Conservation (phyloP, 2,329 filamentous ascomycete genomes). For the Epichloe gansuensis region DNA sequence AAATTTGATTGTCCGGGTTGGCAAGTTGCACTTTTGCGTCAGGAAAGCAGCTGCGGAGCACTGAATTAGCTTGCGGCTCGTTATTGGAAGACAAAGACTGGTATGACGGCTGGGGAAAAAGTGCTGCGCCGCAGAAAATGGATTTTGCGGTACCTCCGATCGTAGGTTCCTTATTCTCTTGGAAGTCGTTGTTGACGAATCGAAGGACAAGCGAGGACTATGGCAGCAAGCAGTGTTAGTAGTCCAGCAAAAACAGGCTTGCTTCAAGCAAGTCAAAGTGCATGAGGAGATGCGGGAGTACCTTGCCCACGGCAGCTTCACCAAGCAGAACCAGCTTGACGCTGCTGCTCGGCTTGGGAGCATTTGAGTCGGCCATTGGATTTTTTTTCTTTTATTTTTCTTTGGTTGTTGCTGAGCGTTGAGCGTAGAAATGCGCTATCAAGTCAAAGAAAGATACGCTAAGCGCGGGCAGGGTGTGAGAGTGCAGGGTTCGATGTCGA, state of each 20-base stretch:
- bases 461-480: not conserved
- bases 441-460: not conserved
- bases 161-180: constrained; percentile 98
- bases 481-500: not conserved
- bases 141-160: constrained; percentile 64
- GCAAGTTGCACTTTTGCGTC: constrained; percentile 96
- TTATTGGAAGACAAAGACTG: not conserved
- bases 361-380: constrained; percentile 37
- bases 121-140: not conserved
- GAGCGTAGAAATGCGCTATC: not conserved
- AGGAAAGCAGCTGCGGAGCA: constrained; percentile 68
- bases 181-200: constrained; percentile 99
- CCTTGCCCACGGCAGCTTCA: constrained; percentile 97
- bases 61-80: not conserved
- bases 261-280: not conserved
- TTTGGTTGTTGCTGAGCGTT: not conserved
- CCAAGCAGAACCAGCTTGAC: constrained; percentile 97
- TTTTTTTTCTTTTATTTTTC: constrained; percentile 7
- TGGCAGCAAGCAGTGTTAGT: constrained; percentile 14
- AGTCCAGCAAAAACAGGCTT: constrained; percentile 7
- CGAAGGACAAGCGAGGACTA: constrained; percentile 93
- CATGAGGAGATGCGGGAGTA: constrained; percentile 25
- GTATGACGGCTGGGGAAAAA: not conserved
- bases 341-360: constrained; percentile 94
- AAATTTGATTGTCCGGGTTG: constrained; percentile 81